A percentile compares a stretch with the other conserved stretches of the same genome.
These are phyloP conservation scores for Darksidea phi DNA, from an alignment of 495 filamentous ascomycete species.

Conservation along the genomic window DNA sequence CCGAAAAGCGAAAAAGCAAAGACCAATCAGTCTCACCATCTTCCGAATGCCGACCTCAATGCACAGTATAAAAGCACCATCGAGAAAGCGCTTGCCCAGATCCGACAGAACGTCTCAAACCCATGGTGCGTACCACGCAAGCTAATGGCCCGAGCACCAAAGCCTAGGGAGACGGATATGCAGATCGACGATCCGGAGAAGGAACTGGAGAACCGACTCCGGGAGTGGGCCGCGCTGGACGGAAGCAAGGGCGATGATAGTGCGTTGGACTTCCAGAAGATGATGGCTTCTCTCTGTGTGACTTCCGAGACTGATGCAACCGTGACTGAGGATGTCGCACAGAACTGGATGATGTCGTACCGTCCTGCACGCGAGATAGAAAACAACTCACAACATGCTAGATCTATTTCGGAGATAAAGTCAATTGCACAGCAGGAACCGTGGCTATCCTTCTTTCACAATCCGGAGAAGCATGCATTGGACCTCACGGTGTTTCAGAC, in stretches of 20 bases:
- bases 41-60: slow-evolving; percentile 31
- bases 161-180: slow-evolving; percentile 10
- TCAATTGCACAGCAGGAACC: slow-evolving; percentile 4
- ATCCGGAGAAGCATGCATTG: slow-evolving; percentile 23
- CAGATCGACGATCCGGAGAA: slow-evolving; percentile 21
- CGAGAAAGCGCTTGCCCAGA: slow-evolving; percentile 36
- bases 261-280: slow-evolving; percentile 27
- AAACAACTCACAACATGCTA: neutral
- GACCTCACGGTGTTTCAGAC: slow-evolving; percentile 16
- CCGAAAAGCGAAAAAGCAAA: slow-evolving; percentile 40
- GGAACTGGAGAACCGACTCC: slow-evolving; percentile 20
- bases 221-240: slow-evolving; percentile 19
- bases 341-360: slow-evolving; percentile 23
- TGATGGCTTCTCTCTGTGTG: slow-evolving; percentile 7
- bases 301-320: neutral
- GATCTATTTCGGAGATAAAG: neutral
- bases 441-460: slow-evolving; percentile 36
- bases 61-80: slow-evolving; percentile 28
- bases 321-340: slow-evolving; percentile 11
- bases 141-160: slow-evolving; percentile 32
- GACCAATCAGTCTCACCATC: slow-evolving; percentile 9
- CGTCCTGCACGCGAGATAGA: slow-evolving; percentile 5
- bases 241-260: slow-evolving; percentile 28
- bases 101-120: slow-evolving; percentile 28
- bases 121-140: slow-evolving; percentile 49